A percentile compares a stretch with the other conserved stretches of the same genome.
These are phyloP conservation scores for Fusarium denticulatum DNA, from an alignment of 2,329 filamentous ascomycete genomes.

Conservation along the genomic window DNA sequence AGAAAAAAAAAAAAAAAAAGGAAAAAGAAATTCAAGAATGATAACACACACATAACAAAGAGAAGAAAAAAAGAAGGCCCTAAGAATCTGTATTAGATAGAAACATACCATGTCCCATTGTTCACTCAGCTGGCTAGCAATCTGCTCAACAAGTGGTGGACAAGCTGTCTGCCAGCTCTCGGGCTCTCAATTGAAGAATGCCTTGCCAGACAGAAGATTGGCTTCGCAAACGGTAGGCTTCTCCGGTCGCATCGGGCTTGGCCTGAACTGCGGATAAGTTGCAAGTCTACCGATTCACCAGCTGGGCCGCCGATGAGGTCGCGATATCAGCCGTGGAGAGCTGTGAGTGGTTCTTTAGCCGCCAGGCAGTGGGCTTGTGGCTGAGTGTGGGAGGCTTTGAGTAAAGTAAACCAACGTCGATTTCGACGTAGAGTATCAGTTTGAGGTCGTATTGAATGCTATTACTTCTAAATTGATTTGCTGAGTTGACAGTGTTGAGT, in stretches of 20 bases:
- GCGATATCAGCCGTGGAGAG: conserved; percentile 24
- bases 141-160: background rate
- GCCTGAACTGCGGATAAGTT: conserved; percentile 9
- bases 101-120: background rate
- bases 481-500: background rate
- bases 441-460: background rate
- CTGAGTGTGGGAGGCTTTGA: conserved; percentile 39
- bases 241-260: conserved; percentile 20
- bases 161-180: background rate
- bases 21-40: no score
- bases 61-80: background rate
- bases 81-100: background rate
- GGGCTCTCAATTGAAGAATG: conserved; percentile 30
- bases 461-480: background rate
- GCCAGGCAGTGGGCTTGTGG: conserved; percentile 34
- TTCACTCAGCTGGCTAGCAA: background rate
- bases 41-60: no score
- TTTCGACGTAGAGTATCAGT: background rate
- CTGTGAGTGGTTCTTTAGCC: conserved; percentile 38
- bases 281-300: conserved; percentile 4
- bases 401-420: conserved; percentile 26
- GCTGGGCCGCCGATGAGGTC: conserved; percentile 23
- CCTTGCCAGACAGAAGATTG: conserved; percentile 25
- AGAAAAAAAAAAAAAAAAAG: no score
- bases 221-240: conserved; percentile 2